Base-by-base conservation (phyloP, 2,329 filamentous ascomycete species). In the Dothistroma septosporum region DNA sequence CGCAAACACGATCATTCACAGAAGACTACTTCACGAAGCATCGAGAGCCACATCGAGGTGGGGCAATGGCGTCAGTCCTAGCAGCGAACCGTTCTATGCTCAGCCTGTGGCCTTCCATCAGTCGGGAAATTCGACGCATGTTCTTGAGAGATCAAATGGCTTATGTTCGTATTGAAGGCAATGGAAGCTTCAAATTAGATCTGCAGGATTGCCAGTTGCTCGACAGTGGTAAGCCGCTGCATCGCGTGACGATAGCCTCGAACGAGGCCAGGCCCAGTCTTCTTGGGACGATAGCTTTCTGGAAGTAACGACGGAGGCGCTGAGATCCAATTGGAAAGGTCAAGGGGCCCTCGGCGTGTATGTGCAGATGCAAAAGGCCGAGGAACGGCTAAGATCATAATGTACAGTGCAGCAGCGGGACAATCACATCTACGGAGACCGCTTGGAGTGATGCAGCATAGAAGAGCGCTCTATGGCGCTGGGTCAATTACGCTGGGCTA, bases 151-250 rank as follows among this genome's bases (percentile, higher is more conserved):
- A 72, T 21, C 66, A 69, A 2, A 68, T 73, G 59, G 64, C 66
- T 1, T 67, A 69, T 53, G 46, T 72, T 12, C 60, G 63, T 4
- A 54, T 69, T 19, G 53, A 59, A 10, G 57, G 62, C 1, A 59
- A 60, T 16, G 63, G 66, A 2, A 68, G 58, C 21, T 71, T 64
- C 62, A 72, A 72, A 53, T 47, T 73, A 16, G 69, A 73, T 62
- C 57, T 73, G 33, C 69, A 70, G 31, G 46, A 61, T 21, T 65
- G 63, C 53, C 58, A 64, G 47, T 52, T 72, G 41, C 58, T 73
- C 28, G 69, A 73, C 24, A 35, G 52, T 6, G 70, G 70, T 4
- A 32, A 48, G 22, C 54, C 65, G 9, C 41, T 70, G 62, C 50
- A 53, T 11, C 10, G n/a, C 5, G 50, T 53, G 16, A 44, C 41